Base-by-base conservation (phyloP, 2,329 filamentous ascomycete genomes). In the Colletotrichum sp. region DNA sequence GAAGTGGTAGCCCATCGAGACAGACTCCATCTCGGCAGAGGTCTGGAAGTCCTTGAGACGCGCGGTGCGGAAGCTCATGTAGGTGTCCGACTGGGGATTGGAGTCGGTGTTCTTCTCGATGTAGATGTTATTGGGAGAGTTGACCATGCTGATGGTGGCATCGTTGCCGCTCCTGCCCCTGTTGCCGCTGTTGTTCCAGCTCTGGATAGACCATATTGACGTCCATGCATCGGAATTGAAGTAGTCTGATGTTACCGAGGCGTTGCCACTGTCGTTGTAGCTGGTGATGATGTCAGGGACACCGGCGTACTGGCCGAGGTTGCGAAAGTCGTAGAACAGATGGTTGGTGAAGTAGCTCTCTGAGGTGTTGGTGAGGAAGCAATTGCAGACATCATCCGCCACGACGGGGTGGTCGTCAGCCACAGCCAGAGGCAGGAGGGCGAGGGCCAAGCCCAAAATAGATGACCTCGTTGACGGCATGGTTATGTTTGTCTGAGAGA, bases 251-350 rank as follows among this genome's bases (percentile, higher is more conserved):
- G 85, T 84, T 5, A 80, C 67, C 4, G 66, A 64, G 4, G 86
- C 86, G 1, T 74, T 74, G 7, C 82, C 67, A 74, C 79, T 84
- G 34, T 79, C 72, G 6, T 80, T 76, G n/a, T 76, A 60, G 72
- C 84, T 81, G 7, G 71, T 65, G 64, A 86, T 78, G 60, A 82
- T 78, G 9, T 79, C 67, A 1, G 87, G 85, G 10, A 85, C 82
- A 61, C 80, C 78, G 5, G 85, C 86, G 71, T 87, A 85, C 28
- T 86, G 78, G 3, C 80, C 57, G 24, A 88, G 84, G 52, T 81
- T 81, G 61, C 88, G 83, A 77, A 89, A 90, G 80, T 90, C 89
- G 78, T 87, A 88, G 82, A 90, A 90, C 48, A 81, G 79, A 79
- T 89, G 89, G 21, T 83, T 81, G 21, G 83, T 81, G 78, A 87